These are phyloP conservation scores for Geosmithia putterillii DNA, from an alignment of 2,329 filamentous ascomycete genomes.

Conservation along the genomic window DNA sequence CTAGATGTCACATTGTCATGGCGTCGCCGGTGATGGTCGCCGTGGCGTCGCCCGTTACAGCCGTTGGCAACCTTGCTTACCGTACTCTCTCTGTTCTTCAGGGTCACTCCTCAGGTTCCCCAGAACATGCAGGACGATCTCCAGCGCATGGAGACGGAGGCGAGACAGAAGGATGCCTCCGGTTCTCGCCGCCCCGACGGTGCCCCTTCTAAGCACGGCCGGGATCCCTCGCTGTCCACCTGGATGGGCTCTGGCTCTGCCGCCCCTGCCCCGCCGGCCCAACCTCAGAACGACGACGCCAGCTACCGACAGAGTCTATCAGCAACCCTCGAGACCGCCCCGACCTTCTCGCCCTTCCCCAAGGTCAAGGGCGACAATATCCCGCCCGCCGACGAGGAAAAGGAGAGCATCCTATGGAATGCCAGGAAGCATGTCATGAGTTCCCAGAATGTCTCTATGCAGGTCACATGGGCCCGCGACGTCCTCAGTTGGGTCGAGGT, in stretches of 20 bases:
- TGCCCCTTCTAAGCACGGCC: conserved; percentile 20
- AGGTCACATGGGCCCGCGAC: conserved; percentile 93
- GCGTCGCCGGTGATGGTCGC: background rate
- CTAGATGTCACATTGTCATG: background rate
- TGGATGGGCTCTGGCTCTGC: conserved; percentile 8
- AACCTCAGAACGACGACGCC: conserved; percentile 11
- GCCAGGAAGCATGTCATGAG: conserved; percentile 75
- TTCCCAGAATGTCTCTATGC: conserved; percentile 91
- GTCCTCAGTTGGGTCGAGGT: conserved; percentile 81
- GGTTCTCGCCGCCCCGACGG: conserved; percentile 15
- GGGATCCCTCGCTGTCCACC: conserved; percentile 30
- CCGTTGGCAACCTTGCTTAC: conserved; percentile 21
- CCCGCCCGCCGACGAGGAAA: conserved; percentile 86
- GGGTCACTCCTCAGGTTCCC: conserved; percentile 89
- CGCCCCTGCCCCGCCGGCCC: conserved; percentile 1
- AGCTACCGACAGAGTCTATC: conserved; percentile 12
- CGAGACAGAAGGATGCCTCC: conserved; percentile 34
- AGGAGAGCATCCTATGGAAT: conserved; percentile 79
- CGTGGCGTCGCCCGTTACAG: too few species aligned
- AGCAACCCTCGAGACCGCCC: conserved; percentile 32
- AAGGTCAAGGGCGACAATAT: conserved; percentile 79
- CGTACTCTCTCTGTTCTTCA: conserved; percentile 27
- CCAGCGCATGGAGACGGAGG: conserved; percentile 78
- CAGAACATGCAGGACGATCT: conserved; percentile 95
- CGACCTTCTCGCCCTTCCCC: conserved; percentile 86